phyloP scores from a whole-genome alignment of 2,329 filamentous ascomycete genomes.

The Penicillium sp. region DNA sequence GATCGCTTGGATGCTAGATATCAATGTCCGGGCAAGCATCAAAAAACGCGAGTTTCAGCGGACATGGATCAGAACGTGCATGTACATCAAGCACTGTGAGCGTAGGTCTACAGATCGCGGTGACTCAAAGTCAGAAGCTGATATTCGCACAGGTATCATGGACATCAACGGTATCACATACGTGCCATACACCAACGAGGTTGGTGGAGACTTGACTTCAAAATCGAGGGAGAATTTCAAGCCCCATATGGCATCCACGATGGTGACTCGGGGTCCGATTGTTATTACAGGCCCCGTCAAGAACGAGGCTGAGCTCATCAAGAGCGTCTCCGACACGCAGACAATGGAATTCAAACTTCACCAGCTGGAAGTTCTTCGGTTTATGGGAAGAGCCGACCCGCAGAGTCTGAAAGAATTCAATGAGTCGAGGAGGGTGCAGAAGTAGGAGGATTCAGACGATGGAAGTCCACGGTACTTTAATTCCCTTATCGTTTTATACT shows the following conservation, averaged over 20 bases:
- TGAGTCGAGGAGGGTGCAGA: not conserved
- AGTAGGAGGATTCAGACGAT: too few relatives aligned
- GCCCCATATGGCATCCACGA: not conserved
- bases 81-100: constrained; percentile 10
- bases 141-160: not conserved
- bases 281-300: constrained; percentile 2
- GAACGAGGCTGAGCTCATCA: not conserved
- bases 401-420: constrained; percentile 4
- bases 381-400: constrained; percentile 1
- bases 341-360: constrained; percentile 10
- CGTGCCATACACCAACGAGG: not conserved
- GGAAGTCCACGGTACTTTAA: too few relatives aligned
- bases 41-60: constrained; percentile 8
- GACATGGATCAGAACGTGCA: constrained; percentile 2
- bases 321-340: constrained; percentile 4
- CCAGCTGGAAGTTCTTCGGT: constrained; percentile 6
- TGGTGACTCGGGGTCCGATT: not conserved
- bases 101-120: not conserved
- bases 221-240: not conserved
- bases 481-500: too few relatives aligned
- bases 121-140: not conserved
- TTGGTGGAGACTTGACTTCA: not conserved
- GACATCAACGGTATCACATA: not conserved
- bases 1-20: constrained; percentile 10
- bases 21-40: constrained; percentile 2